phyloP scores from a whole-genome alignment of 176 grass and related monocot species.

The Paspalum vaginatum region DNA sequence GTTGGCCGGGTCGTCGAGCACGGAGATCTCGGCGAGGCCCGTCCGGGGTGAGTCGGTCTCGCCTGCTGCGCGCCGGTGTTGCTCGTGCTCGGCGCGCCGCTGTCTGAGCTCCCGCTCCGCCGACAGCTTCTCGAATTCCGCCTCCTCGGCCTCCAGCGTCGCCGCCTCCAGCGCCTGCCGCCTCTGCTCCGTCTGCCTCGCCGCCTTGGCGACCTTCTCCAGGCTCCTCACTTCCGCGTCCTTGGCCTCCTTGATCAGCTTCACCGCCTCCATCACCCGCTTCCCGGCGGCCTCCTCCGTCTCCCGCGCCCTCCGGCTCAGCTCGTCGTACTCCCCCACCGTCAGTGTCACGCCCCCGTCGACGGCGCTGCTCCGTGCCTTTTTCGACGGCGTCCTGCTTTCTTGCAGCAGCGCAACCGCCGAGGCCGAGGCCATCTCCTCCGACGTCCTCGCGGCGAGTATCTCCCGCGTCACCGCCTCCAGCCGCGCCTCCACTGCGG shows the following conservation, averaged over 20 bases:
- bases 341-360: slow-evolving; percentile 41
- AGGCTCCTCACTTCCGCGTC: slow-evolving; percentile 60
- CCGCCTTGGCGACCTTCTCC: slow-evolving; percentile 39
- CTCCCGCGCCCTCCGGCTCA: slow-evolving; percentile 62
- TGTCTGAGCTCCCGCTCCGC: slow-evolving; percentile 63
- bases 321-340: slow-evolving; percentile 57
- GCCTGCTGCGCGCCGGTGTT: slow-evolving; percentile 4
- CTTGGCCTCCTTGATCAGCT: slow-evolving; percentile 62
- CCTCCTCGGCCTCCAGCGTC: slow-evolving; percentile 55
- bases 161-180: slow-evolving; percentile 51
- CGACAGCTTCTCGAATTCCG: slow-evolving; percentile 39
- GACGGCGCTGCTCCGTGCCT: neutral
- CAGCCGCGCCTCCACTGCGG: slow-evolving; percentile 49
- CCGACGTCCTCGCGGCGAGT: slow-evolving; percentile 51
- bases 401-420: slow-evolving; percentile 43
- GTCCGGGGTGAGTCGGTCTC: slow-evolving; percentile 11
- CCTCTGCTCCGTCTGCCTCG: slow-evolving; percentile 43
- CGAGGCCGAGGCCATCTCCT: slow-evolving; percentile 48
- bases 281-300: slow-evolving; percentile 55
- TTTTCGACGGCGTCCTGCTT: neutral
- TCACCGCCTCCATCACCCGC: slow-evolving; percentile 58
- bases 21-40: slow-evolving; percentile 59
- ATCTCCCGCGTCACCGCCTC: slow-evolving; percentile 61
- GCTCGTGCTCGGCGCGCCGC: slow-evolving; percentile 56
- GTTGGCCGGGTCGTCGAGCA: slow-evolving; percentile 3